Evolutionary conservation across 1,284 basidiomycete genomes (phyloP).

Genomic region (Pyrrhoderma noxium): DNA sequence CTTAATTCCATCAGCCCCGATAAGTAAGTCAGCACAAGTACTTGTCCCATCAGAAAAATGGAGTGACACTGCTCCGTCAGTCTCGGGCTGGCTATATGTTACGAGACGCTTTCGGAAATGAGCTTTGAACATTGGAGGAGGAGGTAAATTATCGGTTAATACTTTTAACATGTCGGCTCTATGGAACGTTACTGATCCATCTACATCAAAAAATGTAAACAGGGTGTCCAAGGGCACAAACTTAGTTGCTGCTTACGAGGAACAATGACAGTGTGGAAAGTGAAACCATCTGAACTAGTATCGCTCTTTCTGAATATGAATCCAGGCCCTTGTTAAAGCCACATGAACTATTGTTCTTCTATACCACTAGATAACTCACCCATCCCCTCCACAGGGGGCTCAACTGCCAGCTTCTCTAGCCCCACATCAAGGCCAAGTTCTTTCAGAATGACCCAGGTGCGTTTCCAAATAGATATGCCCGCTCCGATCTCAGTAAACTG

Average conservation of each 20-base stretch:
- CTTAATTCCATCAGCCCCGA: conserved; percentile 40
- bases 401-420: conserved; percentile 24
- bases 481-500: conserved; percentile 32
- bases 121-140: conserved; percentile 23
- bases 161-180: conserved; percentile 30
- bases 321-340: not conserved
- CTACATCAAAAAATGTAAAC: conserved; percentile 15
- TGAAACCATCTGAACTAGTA: conserved; percentile 22
- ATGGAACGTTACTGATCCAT: conserved; percentile 29
- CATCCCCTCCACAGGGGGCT: conserved; percentile 14
- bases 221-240: not conserved
- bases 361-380: conserved; percentile 9
- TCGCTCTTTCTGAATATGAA: conserved; percentile 25
- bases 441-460: conserved; percentile 33
- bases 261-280: conserved; percentile 27
- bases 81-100: conserved; percentile 19
- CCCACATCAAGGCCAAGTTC: conserved; percentile 29
- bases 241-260: too few species aligned
- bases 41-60: conserved; percentile 32
- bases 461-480: conserved; percentile 33
- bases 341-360: too few species aligned
- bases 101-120: conserved; percentile 29
- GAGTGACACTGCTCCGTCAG: conserved; percentile 23
- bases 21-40: conserved; percentile 34
- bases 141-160: conserved; percentile 25